A percentile compares a stretch with the other conserved stretches of the same genome.
These are phyloP conservation scores for Roridomyces roridus DNA, from an alignment of 768 basidiomycete species.

Conservation along the genomic window DNA sequence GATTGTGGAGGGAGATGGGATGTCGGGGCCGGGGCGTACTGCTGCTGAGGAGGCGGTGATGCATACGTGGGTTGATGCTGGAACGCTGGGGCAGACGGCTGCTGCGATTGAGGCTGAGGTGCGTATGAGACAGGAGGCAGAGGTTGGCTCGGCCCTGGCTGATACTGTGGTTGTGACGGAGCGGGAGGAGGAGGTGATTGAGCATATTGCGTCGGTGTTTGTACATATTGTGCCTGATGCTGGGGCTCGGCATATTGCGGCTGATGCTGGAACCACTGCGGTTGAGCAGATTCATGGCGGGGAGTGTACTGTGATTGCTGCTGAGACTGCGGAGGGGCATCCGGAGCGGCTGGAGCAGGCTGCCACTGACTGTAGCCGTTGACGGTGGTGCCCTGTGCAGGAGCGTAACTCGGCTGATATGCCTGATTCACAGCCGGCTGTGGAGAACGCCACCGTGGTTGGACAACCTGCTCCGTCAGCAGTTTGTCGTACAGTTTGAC, in stretches of 20 bases:
- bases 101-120: slow-evolving; percentile 28
- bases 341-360: slow-evolving; percentile 29
- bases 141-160: slow-evolving; percentile 26
- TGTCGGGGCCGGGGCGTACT: slow-evolving; percentile 11
- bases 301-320: slow-evolving; percentile 27
- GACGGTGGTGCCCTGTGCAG: slow-evolving; percentile 31
- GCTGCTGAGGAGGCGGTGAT: slow-evolving; percentile 33
- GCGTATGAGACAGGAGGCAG: slow-evolving; percentile 32
- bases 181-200: slow-evolving; percentile 21
- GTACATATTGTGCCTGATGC: slow-evolving; percentile 34
- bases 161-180: slow-evolving; percentile 31
- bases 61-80: slow-evolving; percentile 28
- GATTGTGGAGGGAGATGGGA: slow-evolving; percentile 14
- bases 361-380: slow-evolving; percentile 43
- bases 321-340: slow-evolving; percentile 21
- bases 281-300: slow-evolving; percentile 18
- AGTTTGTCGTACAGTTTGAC: slow-evolving; percentile 92
- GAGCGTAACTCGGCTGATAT: slow-evolving; percentile 37
- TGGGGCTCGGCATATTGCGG: slow-evolving; percentile 33
- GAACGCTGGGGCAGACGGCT: slow-evolving; percentile 24
- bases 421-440: slow-evolving; percentile 35
- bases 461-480: slow-evolving; percentile 81
- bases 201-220: slow-evolving; percentile 20
- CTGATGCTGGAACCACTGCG: slow-evolving; percentile 28
- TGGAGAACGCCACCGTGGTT: slow-evolving; percentile 66